Evolutionary conservation across 2,329 filamentous ascomycete species (phyloP).

Genomic region (Acrodontium crateriforme): DNA sequence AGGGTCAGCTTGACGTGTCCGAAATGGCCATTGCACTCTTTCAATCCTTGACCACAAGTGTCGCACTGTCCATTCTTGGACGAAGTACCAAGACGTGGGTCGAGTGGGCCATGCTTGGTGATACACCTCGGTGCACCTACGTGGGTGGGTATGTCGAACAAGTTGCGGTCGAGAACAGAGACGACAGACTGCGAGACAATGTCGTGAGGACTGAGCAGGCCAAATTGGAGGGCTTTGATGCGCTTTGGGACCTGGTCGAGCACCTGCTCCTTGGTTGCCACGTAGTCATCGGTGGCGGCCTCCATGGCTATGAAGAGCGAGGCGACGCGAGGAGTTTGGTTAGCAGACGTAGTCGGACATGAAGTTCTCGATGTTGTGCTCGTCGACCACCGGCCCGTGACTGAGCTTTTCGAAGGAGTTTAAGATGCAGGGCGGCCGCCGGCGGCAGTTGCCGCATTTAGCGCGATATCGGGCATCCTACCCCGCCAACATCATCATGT

Average conservation of each 20-base stretch:
- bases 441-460: no score
- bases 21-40: slow-evolving; percentile 88
- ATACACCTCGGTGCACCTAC: slow-evolving; percentile 48
- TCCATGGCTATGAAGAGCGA: slow-evolving; percentile 3
- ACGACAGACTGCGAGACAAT: slow-evolving; percentile 92
- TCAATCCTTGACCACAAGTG: slow-evolving; percentile 69
- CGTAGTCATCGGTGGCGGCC: slow-evolving; percentile 9
- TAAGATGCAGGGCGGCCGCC: no score
- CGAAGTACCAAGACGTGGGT: slow-evolving; percentile 77
- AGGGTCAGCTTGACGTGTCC: slow-evolving; percentile 83
- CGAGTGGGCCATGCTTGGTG: slow-evolving; percentile 72
- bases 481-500: no score
- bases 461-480: no score
- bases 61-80: slow-evolving; percentile 66
- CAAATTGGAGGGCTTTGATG: slow-evolving; percentile 88
- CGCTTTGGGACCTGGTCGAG: slow-evolving; percentile 78
- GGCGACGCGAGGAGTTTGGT: not conserved
- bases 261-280: slow-evolving; percentile 62
- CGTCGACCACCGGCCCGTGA: no score
- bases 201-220: slow-evolving; percentile 74
- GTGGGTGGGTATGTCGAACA: slow-evolving; percentile 65
- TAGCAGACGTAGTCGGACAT: not conserved
- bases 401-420: no score
- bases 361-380: no score
- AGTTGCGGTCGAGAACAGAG: slow-evolving; percentile 82